Conservation (phyloP, 78 protist species). For the Thecamonas trahens region DNA sequence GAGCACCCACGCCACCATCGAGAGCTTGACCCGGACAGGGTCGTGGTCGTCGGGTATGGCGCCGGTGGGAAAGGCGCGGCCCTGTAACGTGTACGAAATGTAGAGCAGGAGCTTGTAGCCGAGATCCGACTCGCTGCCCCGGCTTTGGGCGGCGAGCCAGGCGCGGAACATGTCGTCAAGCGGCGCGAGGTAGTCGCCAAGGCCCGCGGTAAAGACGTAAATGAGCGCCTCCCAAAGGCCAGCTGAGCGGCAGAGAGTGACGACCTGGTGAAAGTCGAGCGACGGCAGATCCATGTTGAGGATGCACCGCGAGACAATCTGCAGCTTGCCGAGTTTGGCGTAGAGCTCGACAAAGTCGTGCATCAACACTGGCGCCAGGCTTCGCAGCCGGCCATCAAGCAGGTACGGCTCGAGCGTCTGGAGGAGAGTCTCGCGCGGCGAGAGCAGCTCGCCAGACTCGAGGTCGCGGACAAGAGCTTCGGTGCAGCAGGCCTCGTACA, state of each 20-base stretch:
- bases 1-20: constrained; percentile 22
- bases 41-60: not conserved
- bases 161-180: constrained; percentile 31
- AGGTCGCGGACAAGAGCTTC: not conserved
- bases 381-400: constrained; percentile 17
- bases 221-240: constrained; percentile 42
- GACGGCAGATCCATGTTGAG: constrained; percentile 35
- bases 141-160: not conserved
- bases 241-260: constrained; percentile 27
- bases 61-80: constrained; percentile 51
- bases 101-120: constrained; percentile 33
- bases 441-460: constrained; percentile 12
- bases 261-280: constrained; percentile 47
- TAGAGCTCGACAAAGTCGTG: constrained; percentile 31
- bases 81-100: constrained; percentile 19
- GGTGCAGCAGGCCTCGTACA: constrained; percentile 27
- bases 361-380: constrained; percentile 45
- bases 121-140: not conserved
- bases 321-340: not conserved
- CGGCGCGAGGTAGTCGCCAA: constrained; percentile 54
- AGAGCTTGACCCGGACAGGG: constrained; percentile 11
- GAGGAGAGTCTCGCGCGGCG: too few relatives aligned
- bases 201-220: constrained; percentile 43
- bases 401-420: constrained; percentile 44
- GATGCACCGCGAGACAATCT: constrained; percentile 44